A percentile compares a stretch with the other conserved stretches of the same genome.
Conservation (phyloP, 352 stramenopile genomes). For the Lagenidium giganteum region DNA sequence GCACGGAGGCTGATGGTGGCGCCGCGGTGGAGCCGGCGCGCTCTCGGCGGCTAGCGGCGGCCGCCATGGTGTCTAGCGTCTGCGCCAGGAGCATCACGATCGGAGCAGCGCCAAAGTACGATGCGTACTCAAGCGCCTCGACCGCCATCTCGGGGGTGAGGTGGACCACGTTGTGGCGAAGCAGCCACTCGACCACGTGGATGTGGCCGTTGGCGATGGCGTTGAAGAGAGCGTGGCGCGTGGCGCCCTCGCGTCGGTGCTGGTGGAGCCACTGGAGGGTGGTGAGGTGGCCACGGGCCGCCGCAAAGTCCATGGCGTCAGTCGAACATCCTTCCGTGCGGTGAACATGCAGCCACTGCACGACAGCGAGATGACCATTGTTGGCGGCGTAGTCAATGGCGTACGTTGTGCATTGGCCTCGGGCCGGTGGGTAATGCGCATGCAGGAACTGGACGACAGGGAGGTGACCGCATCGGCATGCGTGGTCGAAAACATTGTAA, state of each 20-base stretch:
- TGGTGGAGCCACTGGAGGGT: constrained; percentile 6
- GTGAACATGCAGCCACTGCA: constrained; percentile 12
- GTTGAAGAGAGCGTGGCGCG: constrained; percentile 1
- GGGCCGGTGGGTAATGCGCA: neutral
- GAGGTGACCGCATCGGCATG: constrained; percentile 7
- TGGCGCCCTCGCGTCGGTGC: constrained; percentile 6
- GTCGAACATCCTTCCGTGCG: constrained; percentile 4
- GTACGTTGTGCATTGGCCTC: constrained; percentile 18
- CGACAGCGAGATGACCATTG: constrained; percentile 5
- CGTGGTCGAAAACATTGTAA: constrained; percentile 10
- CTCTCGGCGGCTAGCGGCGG: too few relatives aligned
- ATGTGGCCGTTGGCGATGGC: neutral
- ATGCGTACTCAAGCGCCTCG: constrained; percentile 6
- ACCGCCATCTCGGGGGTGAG: neutral
- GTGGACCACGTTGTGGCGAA: neutral
- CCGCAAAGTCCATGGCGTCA: constrained; percentile 9
- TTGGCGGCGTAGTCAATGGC: constrained; percentile 9
- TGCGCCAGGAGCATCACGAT: constrained; percentile 1
- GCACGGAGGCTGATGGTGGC: too few relatives aligned
- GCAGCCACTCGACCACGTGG: constrained; percentile 2
- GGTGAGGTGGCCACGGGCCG: constrained; percentile 3
- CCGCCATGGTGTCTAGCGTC: neutral
- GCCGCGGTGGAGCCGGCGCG: too few relatives aligned
- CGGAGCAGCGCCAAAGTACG: constrained; percentile 2
- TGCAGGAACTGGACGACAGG: constrained; percentile 3